phyloP scores from a whole-genome alignment of 805 yeast species.

The Saccharomycopsis schoenii region DNA sequence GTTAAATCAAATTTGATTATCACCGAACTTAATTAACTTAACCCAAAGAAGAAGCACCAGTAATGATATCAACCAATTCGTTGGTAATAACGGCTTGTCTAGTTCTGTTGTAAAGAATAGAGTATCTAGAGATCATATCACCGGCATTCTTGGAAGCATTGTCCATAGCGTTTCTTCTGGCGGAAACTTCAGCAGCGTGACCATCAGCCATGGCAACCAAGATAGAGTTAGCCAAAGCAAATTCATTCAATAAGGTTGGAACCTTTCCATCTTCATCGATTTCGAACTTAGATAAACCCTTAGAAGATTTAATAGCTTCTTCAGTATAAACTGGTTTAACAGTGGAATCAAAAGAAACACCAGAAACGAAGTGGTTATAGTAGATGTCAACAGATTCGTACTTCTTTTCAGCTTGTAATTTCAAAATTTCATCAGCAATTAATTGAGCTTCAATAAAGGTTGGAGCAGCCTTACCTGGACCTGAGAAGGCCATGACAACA shows the following conservation, averaged over 20 bases:
- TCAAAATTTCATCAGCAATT: conserved; percentile 73
- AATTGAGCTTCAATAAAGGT: conserved; percentile 83
- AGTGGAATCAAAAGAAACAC: conserved; percentile 86
- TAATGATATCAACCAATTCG: conserved; percentile 98
- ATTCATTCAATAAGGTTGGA: conserved; percentile 70
- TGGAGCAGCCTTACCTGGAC: conserved; percentile 96
- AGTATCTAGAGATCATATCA: conserved; percentile 94
- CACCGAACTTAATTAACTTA: conserved; percentile 28
- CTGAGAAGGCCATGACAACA: conserved; percentile 70
- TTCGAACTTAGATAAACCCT: conserved; percentile 77
- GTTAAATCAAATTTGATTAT: not conserved
- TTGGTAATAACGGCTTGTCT: conserved; percentile 99
- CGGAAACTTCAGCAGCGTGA: conserved; percentile 94
- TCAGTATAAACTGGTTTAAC: conserved; percentile 56
- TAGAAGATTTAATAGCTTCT: conserved; percentile 69
- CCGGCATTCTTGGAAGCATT: conserved; percentile 99
- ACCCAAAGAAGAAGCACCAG: conserved; percentile 98
- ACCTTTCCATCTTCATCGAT: conserved; percentile 59
- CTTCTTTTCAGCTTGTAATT: conserved; percentile 42
- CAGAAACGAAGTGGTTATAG: conserved; percentile 80
- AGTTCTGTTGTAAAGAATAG: conserved; percentile 97
- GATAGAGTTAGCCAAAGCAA: conserved; percentile 82
- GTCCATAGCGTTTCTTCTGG: conserved; percentile 99
- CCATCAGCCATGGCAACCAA: conserved; percentile 94
- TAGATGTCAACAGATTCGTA: conserved; percentile 73